phyloP scores from a whole-genome alignment of 2,329 filamentous ascomycete species.

The Talaromyces sp. region DNA sequence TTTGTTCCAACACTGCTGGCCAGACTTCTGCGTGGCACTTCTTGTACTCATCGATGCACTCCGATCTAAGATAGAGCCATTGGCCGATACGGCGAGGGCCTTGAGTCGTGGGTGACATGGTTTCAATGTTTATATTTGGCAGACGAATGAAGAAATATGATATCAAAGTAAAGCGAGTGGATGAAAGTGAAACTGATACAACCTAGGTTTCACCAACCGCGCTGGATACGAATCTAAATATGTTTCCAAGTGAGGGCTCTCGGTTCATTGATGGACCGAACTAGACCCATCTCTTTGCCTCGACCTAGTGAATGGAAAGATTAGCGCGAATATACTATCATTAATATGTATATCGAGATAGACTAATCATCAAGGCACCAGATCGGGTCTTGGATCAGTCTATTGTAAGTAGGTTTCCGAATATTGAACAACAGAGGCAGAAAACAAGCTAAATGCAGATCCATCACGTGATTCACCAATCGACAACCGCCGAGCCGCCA shows the following conservation, averaged over 20 bases:
- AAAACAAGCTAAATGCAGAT: constrained; percentile 4
- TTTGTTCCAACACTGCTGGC: constrained; percentile 73
- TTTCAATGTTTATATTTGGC: neutral
- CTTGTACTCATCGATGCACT: constrained; percentile 67
- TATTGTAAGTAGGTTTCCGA: too few species aligned
- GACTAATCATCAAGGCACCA: neutral
- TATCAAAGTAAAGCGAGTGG: neutral
- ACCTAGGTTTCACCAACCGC: neutral
- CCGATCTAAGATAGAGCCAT: constrained; percentile 68
- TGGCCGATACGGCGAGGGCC: constrained; percentile 57
- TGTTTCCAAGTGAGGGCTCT: neutral
- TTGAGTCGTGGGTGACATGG: constrained; percentile 6
- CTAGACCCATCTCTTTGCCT: neutral
- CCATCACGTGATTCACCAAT: neutral
- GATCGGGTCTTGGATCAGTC: neutral
- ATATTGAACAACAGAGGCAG: too few species aligned
- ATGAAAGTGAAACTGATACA: neutral
- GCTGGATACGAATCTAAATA: neutral
- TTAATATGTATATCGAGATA: neutral
- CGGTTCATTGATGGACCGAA: constrained; percentile 9
- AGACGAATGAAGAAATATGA: neutral
- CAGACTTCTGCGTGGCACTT: constrained; percentile 69
- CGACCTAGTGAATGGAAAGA: neutral
- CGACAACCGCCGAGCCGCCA: neutral
- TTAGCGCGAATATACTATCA: neutral